A percentile compares a stretch with the other conserved stretches of the same genome.
These are phyloP conservation scores for Candida tropicalis DNA, from an alignment of 1,139 yeast genomes.

Conservation along the genomic window DNA sequence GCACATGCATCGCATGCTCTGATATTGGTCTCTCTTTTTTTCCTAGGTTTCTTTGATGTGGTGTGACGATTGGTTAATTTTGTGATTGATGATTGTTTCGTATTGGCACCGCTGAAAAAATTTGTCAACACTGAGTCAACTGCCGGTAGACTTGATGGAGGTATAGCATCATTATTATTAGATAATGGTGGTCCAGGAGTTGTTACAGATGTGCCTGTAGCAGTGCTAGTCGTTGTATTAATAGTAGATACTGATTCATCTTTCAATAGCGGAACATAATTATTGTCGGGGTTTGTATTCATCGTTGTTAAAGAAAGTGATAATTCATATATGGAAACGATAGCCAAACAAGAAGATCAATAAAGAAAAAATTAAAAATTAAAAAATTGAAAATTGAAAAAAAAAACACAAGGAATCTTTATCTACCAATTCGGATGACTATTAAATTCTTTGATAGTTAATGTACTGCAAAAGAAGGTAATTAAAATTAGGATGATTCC, in stretches of 20 bases:
- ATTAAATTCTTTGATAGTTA: background rate
- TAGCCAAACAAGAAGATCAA: background rate
- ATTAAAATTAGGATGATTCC: background rate
- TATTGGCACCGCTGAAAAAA: constrained; percentile 9
- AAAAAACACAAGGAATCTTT: too few species aligned
- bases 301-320: background rate
- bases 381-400: background rate
- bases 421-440: background rate
- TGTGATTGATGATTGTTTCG: constrained; percentile 10
- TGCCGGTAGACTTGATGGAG: background rate
- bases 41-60: constrained; percentile 15
- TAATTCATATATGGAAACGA: background rate
- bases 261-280: background rate
- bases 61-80: constrained; percentile 19
- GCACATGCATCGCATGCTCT: constrained; percentile 52
- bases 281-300: background rate
- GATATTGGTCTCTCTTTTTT: constrained; percentile 26
- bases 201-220: background rate
- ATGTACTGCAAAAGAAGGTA: background rate
- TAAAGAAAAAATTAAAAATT: background rate
- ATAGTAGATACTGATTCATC: constrained; percentile 1
- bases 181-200: constrained; percentile 1
- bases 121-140: constrained; percentile 7
- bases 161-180: background rate
- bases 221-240: background rate